A percentile compares a stretch with the other conserved stretches of the same genome.
Conservation (phyloP, 1,139 yeast genomes). For the Yamadazyma epiphylla region DNA sequence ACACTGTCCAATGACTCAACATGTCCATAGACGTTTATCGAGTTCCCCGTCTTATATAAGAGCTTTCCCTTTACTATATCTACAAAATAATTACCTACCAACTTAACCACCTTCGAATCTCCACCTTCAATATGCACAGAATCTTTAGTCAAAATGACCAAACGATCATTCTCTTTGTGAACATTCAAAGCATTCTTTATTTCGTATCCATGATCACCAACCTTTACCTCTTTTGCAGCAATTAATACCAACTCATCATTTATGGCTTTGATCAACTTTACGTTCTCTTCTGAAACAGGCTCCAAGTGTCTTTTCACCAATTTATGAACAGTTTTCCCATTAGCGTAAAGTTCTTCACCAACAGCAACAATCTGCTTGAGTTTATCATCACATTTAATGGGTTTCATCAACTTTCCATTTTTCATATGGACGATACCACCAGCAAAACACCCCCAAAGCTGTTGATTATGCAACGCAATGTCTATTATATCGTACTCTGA, state of each 20-base stretch:
- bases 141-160: constrained; percentile 1
- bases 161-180: not conserved
- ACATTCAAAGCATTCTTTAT: not conserved
- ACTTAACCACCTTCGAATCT: too few species aligned
- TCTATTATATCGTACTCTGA: constrained; percentile 8
- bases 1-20: not conserved
- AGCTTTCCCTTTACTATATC: not conserved
- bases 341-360: not conserved
- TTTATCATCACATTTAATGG: constrained; percentile 1
- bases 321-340: not conserved
- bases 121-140: not conserved
- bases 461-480: constrained; percentile 8
- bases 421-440: constrained; percentile 11
- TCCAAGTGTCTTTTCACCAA: not conserved
- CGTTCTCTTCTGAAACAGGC: not conserved
- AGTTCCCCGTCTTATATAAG: not conserved
- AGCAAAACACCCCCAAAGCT: constrained; percentile 12
- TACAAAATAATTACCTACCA: not conserved
- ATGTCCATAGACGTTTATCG: not conserved
- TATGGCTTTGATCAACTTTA: not conserved
- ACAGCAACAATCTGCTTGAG: not conserved
- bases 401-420: constrained; percentile 1
- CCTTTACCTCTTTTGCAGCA: not conserved
- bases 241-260: not conserved
- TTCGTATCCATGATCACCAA: not conserved